phyloP scores from a whole-genome alignment of 2,329 filamentous ascomycete genomes.

The Boeremia exigua region DNA sequence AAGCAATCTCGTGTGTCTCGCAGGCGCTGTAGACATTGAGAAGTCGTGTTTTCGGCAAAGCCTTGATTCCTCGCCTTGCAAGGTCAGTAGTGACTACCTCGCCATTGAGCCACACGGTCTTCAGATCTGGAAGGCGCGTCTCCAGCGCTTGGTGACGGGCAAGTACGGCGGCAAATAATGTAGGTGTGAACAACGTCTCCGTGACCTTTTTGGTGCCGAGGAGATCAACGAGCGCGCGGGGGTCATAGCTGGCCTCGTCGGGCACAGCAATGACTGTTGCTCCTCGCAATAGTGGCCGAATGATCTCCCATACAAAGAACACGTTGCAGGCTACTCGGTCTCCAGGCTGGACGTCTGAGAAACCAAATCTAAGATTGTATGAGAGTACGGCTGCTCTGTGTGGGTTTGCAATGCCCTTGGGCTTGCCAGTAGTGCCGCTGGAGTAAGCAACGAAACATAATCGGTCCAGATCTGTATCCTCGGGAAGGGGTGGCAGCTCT shows the following conservation, averaged over 20 bases:
- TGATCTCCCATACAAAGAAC: conserved; percentile 85
- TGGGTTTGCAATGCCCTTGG: conserved; percentile 83
- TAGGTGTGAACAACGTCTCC: conserved; percentile 84
- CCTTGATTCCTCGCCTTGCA: conserved; percentile 69
- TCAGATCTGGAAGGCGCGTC: conserved; percentile 67
- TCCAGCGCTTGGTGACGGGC: conserved; percentile 71
- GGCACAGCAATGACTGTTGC: conserved; percentile 78
- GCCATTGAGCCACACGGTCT: conserved; percentile 79
- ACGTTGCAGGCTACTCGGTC: conserved; percentile 87
- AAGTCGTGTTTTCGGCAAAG: conserved; percentile 71
- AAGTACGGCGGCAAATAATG: conserved; percentile 75
- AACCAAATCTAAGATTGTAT: conserved; percentile 72
- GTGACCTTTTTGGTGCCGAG: conserved; percentile 71
- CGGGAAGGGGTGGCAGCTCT: conserved; percentile 59
- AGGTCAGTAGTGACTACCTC: conserved; percentile 83
- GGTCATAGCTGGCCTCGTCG: conserved; percentile 79
- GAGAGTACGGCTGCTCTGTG: conserved; percentile 76
- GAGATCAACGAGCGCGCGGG: conserved; percentile 73
- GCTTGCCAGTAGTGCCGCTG: conserved; percentile 76
- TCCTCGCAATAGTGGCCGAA: conserved; percentile 76
- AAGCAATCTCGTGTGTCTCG: conserved; percentile 81
- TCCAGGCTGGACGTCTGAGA: conserved; percentile 73
- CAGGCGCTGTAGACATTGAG: conserved; percentile 84
- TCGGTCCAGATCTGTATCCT: conserved; percentile 72
- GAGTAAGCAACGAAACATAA: conserved; percentile 83